Evolutionary conservation across 345 rosid species (phyloP).

Genomic region (Hirschfeldia incana): DNA sequence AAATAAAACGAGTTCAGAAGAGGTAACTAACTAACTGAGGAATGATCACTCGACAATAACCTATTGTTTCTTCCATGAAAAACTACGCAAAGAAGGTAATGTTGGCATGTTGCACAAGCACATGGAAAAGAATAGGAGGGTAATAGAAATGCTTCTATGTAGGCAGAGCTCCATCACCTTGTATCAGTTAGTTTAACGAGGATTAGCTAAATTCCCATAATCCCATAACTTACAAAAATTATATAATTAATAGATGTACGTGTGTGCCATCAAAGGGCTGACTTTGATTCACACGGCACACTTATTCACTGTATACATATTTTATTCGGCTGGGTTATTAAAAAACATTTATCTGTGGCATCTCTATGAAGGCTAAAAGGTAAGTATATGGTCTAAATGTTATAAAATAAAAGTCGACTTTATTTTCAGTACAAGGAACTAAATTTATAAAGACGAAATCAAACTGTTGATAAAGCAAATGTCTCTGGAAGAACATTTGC

Average conservation of each 20-base stretch:
- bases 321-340: not conserved
- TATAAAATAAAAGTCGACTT: conserved; percentile 17
- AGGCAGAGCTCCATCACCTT: not conserved
- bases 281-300: conserved; percentile 11
- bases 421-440: not conserved
- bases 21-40: not conserved
- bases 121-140: not conserved
- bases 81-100: not conserved
- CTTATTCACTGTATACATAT: not conserved
- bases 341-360: not conserved
- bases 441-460: not conserved
- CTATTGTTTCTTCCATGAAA: not conserved
- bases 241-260: conserved; percentile 12
- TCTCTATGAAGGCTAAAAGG: conserved; percentile 7
- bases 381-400: not conserved
- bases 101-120: not conserved
- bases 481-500: conserved; percentile 1
- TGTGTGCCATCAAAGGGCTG: conserved; percentile 29
- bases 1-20: not conserved
- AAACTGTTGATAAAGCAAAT: not conserved
- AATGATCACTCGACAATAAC: not conserved
- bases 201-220: not conserved
- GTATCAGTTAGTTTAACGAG: conserved; percentile 2
- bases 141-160: not conserved
- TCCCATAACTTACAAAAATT: not conserved